A percentile compares a stretch with the other conserved stretches of the same genome.
phyloP scores from a whole-genome alignment of 129 eudicot species.

The Helianthus annuus region HanXRQr2.0-SUNRISE NC_035436.2:3370831-3371330 shows the following conservation, averaged over 20 bases:
- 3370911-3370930: conserved; percentile 45
- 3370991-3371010: conserved; percentile 46
- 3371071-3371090: conserved; percentile 41
- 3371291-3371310: conserved; percentile 63
- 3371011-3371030: conserved; percentile 37
- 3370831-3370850: conserved; percentile 65
- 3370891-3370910: neutral
- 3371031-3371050: conserved; percentile 33
- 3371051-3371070: conserved; percentile 52
- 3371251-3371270: conserved; percentile 57
- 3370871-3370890: neutral
- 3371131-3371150: conserved; percentile 50
- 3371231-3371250: conserved; percentile 54
- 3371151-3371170: conserved; percentile 75
- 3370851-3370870: neutral
- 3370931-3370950: conserved; percentile 45
- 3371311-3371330: conserved; percentile 27
- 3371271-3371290: conserved; percentile 60
- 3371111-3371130: conserved; percentile 39
- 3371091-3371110: conserved; percentile 47
- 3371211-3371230: conserved; percentile 32
- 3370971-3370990: conserved; percentile 62
- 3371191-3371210: conserved; percentile 33
- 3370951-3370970: conserved; percentile 56
- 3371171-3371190: conserved; percentile 50